Evolutionary conservation across 75 land plant species (phyloP).

Genomic region (Sequoia sempervirens): DNA sequence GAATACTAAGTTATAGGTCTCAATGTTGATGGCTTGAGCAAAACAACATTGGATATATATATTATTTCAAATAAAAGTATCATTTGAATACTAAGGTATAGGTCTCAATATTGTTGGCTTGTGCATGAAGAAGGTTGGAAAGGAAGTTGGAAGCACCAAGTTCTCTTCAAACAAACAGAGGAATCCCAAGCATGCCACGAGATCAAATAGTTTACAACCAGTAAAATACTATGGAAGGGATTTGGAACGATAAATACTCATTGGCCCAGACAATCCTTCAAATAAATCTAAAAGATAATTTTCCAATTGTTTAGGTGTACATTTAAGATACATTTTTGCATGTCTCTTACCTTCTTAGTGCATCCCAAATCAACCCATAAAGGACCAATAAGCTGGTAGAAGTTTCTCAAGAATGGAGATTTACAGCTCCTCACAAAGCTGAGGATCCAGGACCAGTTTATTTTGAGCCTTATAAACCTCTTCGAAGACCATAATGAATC

Average conservation of each 20-base stretch:
- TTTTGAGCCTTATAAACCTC: constrained; percentile 62
- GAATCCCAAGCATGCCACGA: neutral
- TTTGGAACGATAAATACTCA: neutral
- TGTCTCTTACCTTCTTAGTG: constrained; percentile 57
- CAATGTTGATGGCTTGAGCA: too few relatives aligned
- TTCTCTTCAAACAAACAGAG: neutral
- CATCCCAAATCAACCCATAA: constrained; percentile 58
- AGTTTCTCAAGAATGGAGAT: constrained; percentile 74
- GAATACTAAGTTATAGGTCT: too few relatives aligned
- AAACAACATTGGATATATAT: too few relatives aligned
- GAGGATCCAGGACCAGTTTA: too few relatives aligned
- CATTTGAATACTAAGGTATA: too few relatives aligned
- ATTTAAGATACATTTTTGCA: constrained; percentile 74
- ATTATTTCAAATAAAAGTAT: too few relatives aligned
- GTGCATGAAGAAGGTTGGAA: too few relatives aligned
- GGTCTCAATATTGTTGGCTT: too few relatives aligned
- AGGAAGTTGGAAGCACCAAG: neutral
- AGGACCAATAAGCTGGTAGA: constrained; percentile 77
- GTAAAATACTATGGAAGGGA: neutral
- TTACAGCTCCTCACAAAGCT: constrained; percentile 73
- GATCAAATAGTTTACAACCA: neutral
- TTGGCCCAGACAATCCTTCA: constrained; percentile 38
- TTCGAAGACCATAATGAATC: constrained; percentile 73
- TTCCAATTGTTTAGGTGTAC: constrained; percentile 69
- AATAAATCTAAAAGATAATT: constrained; percentile 45